Evolutionary conservation across 768 basidiomycete species (phyloP), one percentile per base, ranked within the genome.

Genomic region (Mycena crocata): DNA sequence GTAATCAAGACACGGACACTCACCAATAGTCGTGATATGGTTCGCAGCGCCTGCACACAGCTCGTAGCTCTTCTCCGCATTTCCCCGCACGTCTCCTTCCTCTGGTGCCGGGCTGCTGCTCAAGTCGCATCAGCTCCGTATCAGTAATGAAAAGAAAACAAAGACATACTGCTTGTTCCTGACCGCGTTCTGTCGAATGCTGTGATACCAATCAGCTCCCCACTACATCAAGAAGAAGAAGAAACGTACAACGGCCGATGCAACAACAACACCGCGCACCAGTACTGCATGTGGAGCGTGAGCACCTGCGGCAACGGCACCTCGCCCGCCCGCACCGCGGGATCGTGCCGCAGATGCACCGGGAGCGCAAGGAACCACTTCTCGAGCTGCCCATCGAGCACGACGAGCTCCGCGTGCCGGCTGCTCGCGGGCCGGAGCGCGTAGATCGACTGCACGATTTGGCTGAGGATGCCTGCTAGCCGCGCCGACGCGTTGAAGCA

Each of bases 281-380:
- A 94, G 73, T 93, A 94, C 72, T 93, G 90, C 92, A 94, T 91
- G 73, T 94, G 93, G 54, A 94, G 79, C 42, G 90, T 91, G 61
- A 94, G 78, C 28, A 92, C 78, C 69, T 92, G 89, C 5, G 92
- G 91, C 2, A 84, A 84, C 8, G 86, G 86, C 23, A 81, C 69
- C 28, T 63, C 68, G 14, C 35, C 48, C 23, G 48, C 35, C 6
- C 64, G 58, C 19, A 44, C 57, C 15, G 65, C 84, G 28, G 85
- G 79, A 66, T 92, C 90, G 70, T 87, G 88, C 40, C 89, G 86
- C 32, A 94, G 78, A 73, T 93, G 87, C 44, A 87, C 85, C 0
- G 91, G 89, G 3, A 94, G 84, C 34, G 89, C 87, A 37, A 91
- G 77, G 73, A 90, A 89, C 93, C 93, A 94, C 71, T 88, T 91